Evolutionary conservation across 371 early-diverging fungal genomes (phyloP).

Genomic region (Mycotypha africana): DNA sequence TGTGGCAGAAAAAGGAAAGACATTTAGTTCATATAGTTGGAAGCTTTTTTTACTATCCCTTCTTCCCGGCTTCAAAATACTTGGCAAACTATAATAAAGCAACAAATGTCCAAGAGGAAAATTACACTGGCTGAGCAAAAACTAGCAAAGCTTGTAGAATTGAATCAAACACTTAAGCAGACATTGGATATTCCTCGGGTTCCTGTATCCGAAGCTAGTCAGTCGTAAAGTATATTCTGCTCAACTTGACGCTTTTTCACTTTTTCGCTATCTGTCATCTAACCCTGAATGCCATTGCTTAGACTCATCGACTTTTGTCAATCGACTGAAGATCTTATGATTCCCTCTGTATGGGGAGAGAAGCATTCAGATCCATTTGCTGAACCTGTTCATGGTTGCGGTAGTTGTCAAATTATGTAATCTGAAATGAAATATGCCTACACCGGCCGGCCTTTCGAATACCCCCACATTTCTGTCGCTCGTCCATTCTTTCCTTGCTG

Average conservation of each 20-base stretch:
- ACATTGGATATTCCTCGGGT: constrained; percentile 77
- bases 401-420: constrained; percentile 25
- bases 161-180: constrained; percentile 73
- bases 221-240: constrained; percentile 30
- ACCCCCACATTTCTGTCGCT: too few relatives aligned
- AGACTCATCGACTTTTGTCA: constrained; percentile 46
- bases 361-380: constrained; percentile 78
- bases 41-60: background rate
- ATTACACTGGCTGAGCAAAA: constrained; percentile 73
- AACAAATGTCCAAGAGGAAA: too few relatives aligned
- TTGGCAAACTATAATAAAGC: too few relatives aligned
- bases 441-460: too few relatives aligned
- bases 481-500: too few relatives aligned
- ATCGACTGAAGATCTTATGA: constrained; percentile 49
- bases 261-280: background rate
- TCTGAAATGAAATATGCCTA: too few relatives aligned
- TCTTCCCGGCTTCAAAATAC: too few relatives aligned
- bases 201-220: constrained; percentile 72
- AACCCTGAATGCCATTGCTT: background rate
- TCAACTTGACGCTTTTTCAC: too few relatives aligned
- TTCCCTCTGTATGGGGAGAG: constrained; percentile 78
- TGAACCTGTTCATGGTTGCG: constrained; percentile 38
- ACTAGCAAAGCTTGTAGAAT: constrained; percentile 69
- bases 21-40: too few relatives aligned
- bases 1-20: too few relatives aligned